phyloP scores from a whole-genome alignment of 2,329 filamentous ascomycete species.

The Trichoderma polysporum region DNA sequence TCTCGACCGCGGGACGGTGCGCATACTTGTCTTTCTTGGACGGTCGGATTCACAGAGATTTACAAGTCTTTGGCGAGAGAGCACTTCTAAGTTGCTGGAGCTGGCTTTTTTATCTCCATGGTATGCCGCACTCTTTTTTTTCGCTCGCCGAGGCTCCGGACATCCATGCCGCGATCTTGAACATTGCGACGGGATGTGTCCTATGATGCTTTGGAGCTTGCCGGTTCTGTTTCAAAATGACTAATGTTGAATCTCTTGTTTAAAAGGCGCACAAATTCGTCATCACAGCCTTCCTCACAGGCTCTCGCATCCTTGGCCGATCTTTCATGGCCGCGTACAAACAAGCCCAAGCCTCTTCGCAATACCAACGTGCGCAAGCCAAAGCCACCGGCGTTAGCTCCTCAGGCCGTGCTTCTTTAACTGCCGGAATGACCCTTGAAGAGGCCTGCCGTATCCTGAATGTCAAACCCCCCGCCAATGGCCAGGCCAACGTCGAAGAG shows the following conservation, averaged over 20 bases:
- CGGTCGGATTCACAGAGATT: neutral
- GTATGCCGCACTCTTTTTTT: conserved; percentile 9
- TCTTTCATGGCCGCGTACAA: conserved; percentile 94
- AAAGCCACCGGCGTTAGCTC: conserved; percentile 58
- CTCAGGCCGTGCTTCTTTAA: conserved; percentile 51
- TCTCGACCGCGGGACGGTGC: conserved; percentile 1
- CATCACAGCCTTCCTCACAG: conserved; percentile 88
- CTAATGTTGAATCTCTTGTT: neutral
- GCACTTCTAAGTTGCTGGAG: neutral
- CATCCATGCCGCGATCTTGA: neutral
- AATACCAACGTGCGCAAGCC: conserved; percentile 73
- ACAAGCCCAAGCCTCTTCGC: conserved; percentile 84
- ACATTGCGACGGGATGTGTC: neutral
- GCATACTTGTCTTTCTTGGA: neutral
- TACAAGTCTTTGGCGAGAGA: neutral
- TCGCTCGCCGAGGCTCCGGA: neutral
- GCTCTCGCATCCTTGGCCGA: conserved; percentile 86
- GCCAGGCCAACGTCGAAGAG: conserved; percentile 73
- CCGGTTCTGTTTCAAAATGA: neutral
- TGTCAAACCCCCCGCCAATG: conserved; percentile 76
- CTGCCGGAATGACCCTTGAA: conserved; percentile 82
- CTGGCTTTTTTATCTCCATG: conserved; percentile 14
- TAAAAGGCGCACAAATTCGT: conserved; percentile 80
- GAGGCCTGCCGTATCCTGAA: conserved; percentile 98
- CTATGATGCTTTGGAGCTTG: neutral